These are phyloP conservation scores for Ophiostoma piceae DNA, from an alignment of 2,329 filamentous ascomycete genomes.

Conservation along the genomic window DNA sequence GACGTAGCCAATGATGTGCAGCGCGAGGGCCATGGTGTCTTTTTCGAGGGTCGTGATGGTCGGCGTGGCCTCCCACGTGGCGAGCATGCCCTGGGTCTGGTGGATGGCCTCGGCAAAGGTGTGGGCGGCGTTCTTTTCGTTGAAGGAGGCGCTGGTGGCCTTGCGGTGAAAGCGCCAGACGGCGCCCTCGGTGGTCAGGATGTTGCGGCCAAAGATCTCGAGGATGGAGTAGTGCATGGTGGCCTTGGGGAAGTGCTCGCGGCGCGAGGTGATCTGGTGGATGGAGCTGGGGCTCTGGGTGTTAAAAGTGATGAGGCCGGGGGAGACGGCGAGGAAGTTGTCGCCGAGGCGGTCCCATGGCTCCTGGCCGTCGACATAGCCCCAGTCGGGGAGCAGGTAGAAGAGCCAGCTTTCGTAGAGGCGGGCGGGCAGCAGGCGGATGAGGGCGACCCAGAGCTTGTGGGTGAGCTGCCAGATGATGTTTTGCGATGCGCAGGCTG, in stretches of 20 bases:
- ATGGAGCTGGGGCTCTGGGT: conserved; percentile 61
- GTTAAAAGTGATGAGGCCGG: conserved; percentile 48
- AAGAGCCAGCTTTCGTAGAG: conserved; percentile 55
- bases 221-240: conserved; percentile 54
- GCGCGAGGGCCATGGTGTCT: conserved; percentile 59
- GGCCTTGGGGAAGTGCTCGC: conserved; percentile 68
- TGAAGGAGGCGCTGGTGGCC: conserved; percentile 65
- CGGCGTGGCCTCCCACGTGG: conserved; percentile 45
- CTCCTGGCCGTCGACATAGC: conserved; percentile 50
- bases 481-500: conserved; percentile 48
- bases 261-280: conserved; percentile 57
- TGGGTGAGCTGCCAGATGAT: conserved; percentile 52
- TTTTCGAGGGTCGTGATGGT: conserved; percentile 54
- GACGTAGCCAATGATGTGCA: conserved; percentile 58
- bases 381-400: conserved; percentile 55
- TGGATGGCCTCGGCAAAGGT: conserved; percentile 58
- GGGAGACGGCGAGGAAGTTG: conserved; percentile 59
- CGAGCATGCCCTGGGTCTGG: conserved; percentile 59
- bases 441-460: conserved; percentile 50
- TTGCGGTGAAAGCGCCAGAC: conserved; percentile 70
- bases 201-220: conserved; percentile 64
- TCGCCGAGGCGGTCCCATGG: conserved; percentile 54
- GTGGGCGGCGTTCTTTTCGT: conserved; percentile 65
- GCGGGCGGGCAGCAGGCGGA: conserved; percentile 50
- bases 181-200: conserved; percentile 63